Base-by-base conservation (phyloP, 148 eudicot species). In the Simmondsia chinensis region DNA sequence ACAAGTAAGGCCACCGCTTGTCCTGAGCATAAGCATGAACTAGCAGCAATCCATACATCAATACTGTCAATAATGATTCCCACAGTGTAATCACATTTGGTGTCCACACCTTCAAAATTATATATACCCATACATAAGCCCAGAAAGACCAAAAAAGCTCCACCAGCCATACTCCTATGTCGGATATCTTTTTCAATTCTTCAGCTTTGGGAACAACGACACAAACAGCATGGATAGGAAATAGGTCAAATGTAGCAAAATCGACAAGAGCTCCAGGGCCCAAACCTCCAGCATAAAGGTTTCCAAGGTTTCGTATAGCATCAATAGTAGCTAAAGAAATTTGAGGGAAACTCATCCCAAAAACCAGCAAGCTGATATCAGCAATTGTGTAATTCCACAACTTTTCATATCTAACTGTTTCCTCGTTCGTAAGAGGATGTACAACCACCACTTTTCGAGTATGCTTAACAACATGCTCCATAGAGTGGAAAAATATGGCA, bases 181-280 rank as follows among this genome's bases (percentile, higher is more conserved):
- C 94, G 20, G 97, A 80, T 57, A 88, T 88, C 80, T 80, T 88
- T 54, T 88, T 88, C 50, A 83, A 48, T 37, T 88, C 86, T 68
- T 94, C 94, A 64, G 91, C 83, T 73, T 75, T 88, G 21, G 97
- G 94, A 35, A 88, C 87, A 53, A 88, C 69, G 5, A 88, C 97
- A 56, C 97, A 88, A 35, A 88, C 91, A 29, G 97, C 97, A 57
- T 88, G 97, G 54, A 88, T 88, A 4, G 97, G 97, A 57, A 83
- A 88, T 21, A 88, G 75, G 54, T 88, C 97, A 24, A 88, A 88
- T 25, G 97, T 94, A 77, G 97, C 97, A 36, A 94, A 88, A 58
- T 94, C 97, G 64, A 83, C 97, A 40, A 88, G 91, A 37, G 97
- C 80, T 56, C 94, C 97, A 57, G 94, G 97, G 60, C 94, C 97